Evolutionary conservation across 192 early-diverging fungal genomes (phyloP).

Genomic region (Fimicolochytrium jonesii): DNA sequence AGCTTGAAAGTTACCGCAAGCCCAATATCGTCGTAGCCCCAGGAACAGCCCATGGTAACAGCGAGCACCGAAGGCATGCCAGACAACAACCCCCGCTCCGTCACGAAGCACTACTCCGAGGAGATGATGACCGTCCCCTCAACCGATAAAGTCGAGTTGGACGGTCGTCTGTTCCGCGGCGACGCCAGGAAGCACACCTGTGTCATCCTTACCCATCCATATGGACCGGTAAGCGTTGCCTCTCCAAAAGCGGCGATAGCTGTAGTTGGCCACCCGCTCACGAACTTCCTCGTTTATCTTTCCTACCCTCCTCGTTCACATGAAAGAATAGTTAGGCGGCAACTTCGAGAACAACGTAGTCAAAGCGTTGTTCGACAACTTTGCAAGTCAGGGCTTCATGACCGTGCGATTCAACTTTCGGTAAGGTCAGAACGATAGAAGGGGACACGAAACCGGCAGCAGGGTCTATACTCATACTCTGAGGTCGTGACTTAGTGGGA

Average conservation of each 20-base stretch:
- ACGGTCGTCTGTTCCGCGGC: constrained; percentile 7
- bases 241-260: no score
- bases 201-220: constrained; percentile 30
- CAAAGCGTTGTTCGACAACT: constrained; percentile 21
- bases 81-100: constrained; percentile 10
- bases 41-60: no score
- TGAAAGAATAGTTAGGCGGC: constrained; percentile 32
- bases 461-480: neutral
- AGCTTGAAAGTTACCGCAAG: no score
- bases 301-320: no score
- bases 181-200: constrained; percentile 16
- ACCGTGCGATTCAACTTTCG: constrained; percentile 28
- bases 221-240: constrained; percentile 23
- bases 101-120: neutral
- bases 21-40: no score
- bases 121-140: constrained; percentile 9
- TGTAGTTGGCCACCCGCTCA: no score
- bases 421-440: neutral
- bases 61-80: no score
- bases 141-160: constrained; percentile 5
- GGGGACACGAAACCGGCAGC: neutral
- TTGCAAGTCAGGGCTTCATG: constrained; percentile 17
- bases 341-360: constrained; percentile 38
- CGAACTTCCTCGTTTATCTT: no score
- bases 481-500: constrained; percentile 5